phyloP scores from a whole-genome alignment of 1,284 basidiomycete genomes.

The Crucibulum cyathiforme region DNA sequence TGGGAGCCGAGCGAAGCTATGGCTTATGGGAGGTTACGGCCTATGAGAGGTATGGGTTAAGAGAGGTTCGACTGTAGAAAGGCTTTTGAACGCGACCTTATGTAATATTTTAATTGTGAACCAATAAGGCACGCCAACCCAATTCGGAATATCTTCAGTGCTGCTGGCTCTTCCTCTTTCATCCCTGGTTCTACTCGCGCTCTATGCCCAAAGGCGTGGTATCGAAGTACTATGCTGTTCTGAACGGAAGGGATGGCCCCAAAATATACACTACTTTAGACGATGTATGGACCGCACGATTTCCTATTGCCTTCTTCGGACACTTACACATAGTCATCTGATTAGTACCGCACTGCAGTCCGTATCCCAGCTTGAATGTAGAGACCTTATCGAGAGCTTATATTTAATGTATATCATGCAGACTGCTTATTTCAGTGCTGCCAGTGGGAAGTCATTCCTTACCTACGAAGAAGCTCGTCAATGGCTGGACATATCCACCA shows the following conservation, averaged over 20 bases:
- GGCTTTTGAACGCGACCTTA: too few relatives aligned
- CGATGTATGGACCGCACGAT: slow-evolving; percentile 33
- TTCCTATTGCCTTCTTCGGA: background rate
- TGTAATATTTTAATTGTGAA: too few relatives aligned
- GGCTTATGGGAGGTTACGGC: too few relatives aligned
- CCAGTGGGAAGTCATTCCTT: slow-evolving; percentile 47
- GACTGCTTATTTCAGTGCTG: slow-evolving; percentile 31
- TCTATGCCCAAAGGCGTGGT: background rate
- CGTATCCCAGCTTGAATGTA: background rate
- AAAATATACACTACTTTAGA: slow-evolving; percentile 49
- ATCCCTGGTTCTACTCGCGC: background rate
- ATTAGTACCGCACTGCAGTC: background rate
- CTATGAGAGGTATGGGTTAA: too few relatives aligned
- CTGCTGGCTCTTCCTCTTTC: too few relatives aligned
- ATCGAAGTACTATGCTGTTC: slow-evolving; percentile 50
- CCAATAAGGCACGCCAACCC: too few relatives aligned
- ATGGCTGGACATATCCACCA: slow-evolving; percentile 34
- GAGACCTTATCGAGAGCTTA: too few relatives aligned
- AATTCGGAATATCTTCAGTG: too few relatives aligned
- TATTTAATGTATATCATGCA: background rate
- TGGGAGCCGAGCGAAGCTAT: too few relatives aligned
- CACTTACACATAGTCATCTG: background rate
- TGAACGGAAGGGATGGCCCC: slow-evolving; percentile 46
- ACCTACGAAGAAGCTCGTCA: slow-evolving; percentile 38
- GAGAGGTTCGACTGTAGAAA: too few relatives aligned